phyloP scores from a whole-genome alignment of 2,329 filamentous ascomycete species.

The Fusarium torreyae region DNA sequence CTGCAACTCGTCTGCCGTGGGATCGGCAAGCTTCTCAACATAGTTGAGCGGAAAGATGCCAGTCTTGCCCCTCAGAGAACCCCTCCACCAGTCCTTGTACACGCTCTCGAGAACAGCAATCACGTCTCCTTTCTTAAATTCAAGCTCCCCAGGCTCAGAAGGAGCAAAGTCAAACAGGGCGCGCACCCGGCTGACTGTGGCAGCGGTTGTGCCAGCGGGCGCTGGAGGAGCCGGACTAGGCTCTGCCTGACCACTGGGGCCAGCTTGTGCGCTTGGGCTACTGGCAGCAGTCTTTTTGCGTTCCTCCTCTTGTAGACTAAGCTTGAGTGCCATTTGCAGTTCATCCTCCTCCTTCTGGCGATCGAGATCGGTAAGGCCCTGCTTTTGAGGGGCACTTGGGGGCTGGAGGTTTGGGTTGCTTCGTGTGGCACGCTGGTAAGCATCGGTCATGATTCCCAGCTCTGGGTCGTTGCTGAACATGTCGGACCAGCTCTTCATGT shows the following conservation, averaged over 20 bases:
- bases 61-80: constrained; percentile 91
- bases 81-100: constrained; percentile 99
- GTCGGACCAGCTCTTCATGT: constrained; percentile 96
- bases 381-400: constrained; percentile 94
- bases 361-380: constrained; percentile 89
- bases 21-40: constrained; percentile 96
- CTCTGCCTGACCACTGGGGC: constrained; percentile 59
- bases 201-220: constrained; percentile 90
- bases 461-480: constrained; percentile 94
- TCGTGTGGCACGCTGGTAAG: constrained; percentile 88
- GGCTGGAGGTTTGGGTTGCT: constrained; percentile 90
- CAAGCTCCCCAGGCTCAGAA: constrained; percentile 92
- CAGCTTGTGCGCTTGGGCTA: constrained; percentile 52
- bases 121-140: constrained; percentile 96
- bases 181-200: constrained; percentile 93
- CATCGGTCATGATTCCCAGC: constrained; percentile 97
- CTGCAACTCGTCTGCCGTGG: constrained; percentile 93
- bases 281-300: constrained; percentile 66
- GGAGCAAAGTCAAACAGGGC: constrained; percentile 96
- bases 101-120: constrained; percentile 98
- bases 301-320: constrained; percentile 92
- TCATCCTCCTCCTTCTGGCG: constrained; percentile 97
- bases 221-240: constrained; percentile 66
- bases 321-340: constrained; percentile 92
- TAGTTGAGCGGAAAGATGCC: constrained; percentile 99